Evolutionary conservation across 441 rosid species (phyloP).

Genomic region (Pelargonium exstipulatum): DNA sequence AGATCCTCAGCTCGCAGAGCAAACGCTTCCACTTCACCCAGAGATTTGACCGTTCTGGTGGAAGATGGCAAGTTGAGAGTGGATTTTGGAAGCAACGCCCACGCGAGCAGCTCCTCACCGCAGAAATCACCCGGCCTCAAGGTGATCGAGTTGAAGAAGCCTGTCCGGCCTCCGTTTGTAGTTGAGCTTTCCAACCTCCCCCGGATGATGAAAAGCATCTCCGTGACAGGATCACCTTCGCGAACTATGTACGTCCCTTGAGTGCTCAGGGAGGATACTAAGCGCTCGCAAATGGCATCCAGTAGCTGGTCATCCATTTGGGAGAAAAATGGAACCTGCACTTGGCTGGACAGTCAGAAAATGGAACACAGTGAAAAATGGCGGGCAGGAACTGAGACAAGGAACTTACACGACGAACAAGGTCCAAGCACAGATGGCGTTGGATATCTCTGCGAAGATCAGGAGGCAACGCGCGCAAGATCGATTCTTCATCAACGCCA

Average conservation of each 20-base stretch:
- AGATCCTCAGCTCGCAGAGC: constrained; percentile 14
- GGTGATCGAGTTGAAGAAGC: constrained; percentile 20
- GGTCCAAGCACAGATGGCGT: constrained; percentile 72
- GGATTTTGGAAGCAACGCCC: constrained; percentile 22
- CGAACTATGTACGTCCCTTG: constrained; percentile 53
- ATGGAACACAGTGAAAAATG: neutral
- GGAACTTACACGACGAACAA: constrained; percentile 72
- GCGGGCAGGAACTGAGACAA: neutral
- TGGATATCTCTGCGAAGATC: constrained; percentile 75
- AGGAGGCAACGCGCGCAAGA: constrained; percentile 55
- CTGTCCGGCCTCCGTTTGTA: constrained; percentile 47
- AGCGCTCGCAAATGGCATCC: constrained; percentile 79
- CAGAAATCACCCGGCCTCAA: constrained; percentile 28
- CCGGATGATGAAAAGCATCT: constrained; percentile 84
- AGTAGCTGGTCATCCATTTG: constrained; percentile 82
- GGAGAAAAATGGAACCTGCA: constrained; percentile 75
- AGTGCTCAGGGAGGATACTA: constrained; percentile 66
- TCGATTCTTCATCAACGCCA: constrained; percentile 80
- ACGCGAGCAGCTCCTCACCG: constrained; percentile 35
- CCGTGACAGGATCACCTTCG: constrained; percentile 83
- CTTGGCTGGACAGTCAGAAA: neutral
- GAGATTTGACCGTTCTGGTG: neutral
- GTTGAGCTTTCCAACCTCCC: constrained; percentile 80
- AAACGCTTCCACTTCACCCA: constrained; percentile 12
- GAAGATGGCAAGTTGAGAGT: constrained; percentile 8